phyloP scores from a whole-genome alignment of 805 yeast species.

The Candida stauntonica region DNA sequence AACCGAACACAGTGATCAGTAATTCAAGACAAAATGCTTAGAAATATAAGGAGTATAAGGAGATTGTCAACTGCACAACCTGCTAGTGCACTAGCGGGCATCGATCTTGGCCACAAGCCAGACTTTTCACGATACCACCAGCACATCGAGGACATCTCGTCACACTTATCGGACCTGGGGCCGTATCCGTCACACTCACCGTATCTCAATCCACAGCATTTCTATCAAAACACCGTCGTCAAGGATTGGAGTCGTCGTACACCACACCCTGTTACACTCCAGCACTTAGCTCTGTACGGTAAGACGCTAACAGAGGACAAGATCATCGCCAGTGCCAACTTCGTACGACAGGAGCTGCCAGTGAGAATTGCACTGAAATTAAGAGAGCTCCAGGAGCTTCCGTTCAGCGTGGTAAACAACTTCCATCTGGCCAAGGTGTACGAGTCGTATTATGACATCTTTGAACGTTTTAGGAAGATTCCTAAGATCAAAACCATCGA shows the following conservation, averaged over 20 bases:
- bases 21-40: not conserved
- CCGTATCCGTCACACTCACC: slow-evolving; percentile 40
- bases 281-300: slow-evolving; percentile 89
- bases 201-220: slow-evolving; percentile 65
- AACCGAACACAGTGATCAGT: too few relatives aligned
- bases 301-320: slow-evolving; percentile 71
- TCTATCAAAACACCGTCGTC: slow-evolving; percentile 75
- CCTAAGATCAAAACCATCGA: slow-evolving; percentile 63
- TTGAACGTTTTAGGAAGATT: slow-evolving; percentile 75
- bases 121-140: slow-evolving; percentile 35
- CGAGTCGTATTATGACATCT: slow-evolving; percentile 83
- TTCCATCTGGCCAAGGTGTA: slow-evolving; percentile 84
- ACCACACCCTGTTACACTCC: slow-evolving; percentile 89
- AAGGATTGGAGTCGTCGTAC: slow-evolving; percentile 54
- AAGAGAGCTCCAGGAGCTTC: slow-evolving; percentile 72
- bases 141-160: slow-evolving; percentile 29
- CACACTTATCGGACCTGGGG: slow-evolving; percentile 32
- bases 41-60: not conserved
- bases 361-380: slow-evolving; percentile 78
- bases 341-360: slow-evolving; percentile 82
- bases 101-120: slow-evolving; percentile 23
- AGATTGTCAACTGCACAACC: too few relatives aligned
- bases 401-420: slow-evolving; percentile 80
- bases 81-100: not conserved
- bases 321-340: slow-evolving; percentile 78